phyloP scores from a whole-genome alignment of 1,284 basidiomycete genomes.

The Uromyces viciae-fabae region DNA sequence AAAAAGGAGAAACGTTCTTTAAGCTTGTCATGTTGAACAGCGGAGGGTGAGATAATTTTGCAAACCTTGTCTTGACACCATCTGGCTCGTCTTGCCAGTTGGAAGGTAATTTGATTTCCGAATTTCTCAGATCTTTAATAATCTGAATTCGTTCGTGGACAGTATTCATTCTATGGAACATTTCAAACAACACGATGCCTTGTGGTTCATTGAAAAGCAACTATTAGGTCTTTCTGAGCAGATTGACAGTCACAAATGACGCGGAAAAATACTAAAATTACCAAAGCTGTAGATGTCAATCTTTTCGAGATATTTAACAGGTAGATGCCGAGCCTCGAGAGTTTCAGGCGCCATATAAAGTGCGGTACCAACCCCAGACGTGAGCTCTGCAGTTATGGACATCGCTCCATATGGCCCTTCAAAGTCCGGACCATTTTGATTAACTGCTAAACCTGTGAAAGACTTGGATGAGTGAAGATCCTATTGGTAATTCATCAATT shows the following conservation, averaged over 20 bases:
- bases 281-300: slow-evolving; percentile 94
- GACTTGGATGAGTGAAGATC: neutral
- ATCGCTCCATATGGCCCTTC: slow-evolving; percentile 62
- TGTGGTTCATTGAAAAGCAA: neutral
- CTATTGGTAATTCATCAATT: neutral
- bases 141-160: slow-evolving; percentile 71
- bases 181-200: slow-evolving; percentile 93
- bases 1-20: neutral
- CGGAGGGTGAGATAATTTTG: neutral
- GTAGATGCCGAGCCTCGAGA: slow-evolving; percentile 53
- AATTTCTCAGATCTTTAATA: slow-evolving; percentile 71
- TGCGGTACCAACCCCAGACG: slow-evolving; percentile 81
- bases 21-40: neutral
- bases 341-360: slow-evolving; percentile 88
- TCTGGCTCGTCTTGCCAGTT: slow-evolving; percentile 61
- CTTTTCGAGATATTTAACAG: slow-evolving; percentile 68
- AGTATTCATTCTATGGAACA: slow-evolving; percentile 85
- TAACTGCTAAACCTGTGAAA: slow-evolving; percentile 60
- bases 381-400: slow-evolving; percentile 65
- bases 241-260: neutral
- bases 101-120: slow-evolving; percentile 69
- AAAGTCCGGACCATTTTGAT: slow-evolving; percentile 71
- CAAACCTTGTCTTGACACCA: slow-evolving; percentile 27
- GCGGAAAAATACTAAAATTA: slow-evolving; percentile 54
- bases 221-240: neutral